Conservation (phyloP, 495 filamentous ascomycete genomes). For the Hypomontagnella submonticulosa region DNA sequence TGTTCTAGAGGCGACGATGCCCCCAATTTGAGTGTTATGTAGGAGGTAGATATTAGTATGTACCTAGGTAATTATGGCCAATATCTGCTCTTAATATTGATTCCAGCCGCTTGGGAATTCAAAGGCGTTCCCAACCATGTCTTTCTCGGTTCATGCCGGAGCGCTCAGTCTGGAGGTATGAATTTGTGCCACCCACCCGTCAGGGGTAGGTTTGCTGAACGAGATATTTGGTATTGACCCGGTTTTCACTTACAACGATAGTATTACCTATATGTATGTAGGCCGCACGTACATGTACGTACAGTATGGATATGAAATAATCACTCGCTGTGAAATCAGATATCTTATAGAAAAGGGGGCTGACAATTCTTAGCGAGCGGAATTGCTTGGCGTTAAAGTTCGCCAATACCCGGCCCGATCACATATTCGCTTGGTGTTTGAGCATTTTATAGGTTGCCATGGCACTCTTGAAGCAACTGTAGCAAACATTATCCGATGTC, state of each 20-base stretch:
- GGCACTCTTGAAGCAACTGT: constrained; percentile 21
- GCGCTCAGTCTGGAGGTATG: constrained; percentile 1
- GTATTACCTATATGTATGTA: neutral
- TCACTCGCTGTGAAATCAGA: constrained; percentile 22
- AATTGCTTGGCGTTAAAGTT: constrained; percentile 19
- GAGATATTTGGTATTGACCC: constrained; percentile 1
- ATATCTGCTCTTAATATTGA: constrained; percentile 4
- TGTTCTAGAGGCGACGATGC: constrained; percentile 19
- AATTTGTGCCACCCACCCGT: constrained; percentile 8
- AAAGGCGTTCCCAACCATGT: constrained; percentile 15
- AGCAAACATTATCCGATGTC: constrained; percentile 1
- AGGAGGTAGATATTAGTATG: too few species aligned
- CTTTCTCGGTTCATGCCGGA: constrained; percentile 33
- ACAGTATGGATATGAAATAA: constrained; percentile 10
- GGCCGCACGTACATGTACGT: neutral
- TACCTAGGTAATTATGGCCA: constrained; percentile 26
- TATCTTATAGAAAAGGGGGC: constrained; percentile 38
- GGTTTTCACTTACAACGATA: neutral
- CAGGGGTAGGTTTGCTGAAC: neutral
- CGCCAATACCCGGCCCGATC: constrained; percentile 31
- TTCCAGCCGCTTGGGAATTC: constrained; percentile 24
- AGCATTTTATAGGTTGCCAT: constrained; percentile 14
- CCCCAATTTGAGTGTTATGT: constrained; percentile 7
- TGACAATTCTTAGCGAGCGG: constrained; percentile 21
- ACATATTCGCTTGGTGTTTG: constrained; percentile 18